A percentile compares a stretch with the other conserved stretches of the same genome.
Conservation (phyloP, 2,329 filamentous ascomycete species). For the Exophiala xenobiotica region DNA sequence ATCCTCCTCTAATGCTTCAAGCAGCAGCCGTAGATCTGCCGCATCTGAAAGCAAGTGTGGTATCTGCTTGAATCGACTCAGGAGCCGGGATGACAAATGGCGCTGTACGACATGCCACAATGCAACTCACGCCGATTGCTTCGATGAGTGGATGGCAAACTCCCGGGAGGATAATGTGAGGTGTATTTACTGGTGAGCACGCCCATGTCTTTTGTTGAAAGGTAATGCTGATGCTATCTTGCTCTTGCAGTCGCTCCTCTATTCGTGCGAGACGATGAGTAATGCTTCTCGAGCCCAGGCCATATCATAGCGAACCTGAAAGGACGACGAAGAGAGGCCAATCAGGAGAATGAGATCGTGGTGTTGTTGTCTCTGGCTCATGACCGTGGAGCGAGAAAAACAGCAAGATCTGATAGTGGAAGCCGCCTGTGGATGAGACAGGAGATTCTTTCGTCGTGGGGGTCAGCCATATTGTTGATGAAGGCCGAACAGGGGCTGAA, state of each 20-base stretch:
- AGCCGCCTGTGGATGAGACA: too few species aligned
- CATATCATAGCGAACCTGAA: too few species aligned
- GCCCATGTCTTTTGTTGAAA: not conserved
- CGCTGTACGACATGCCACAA: slow-evolving; percentile 7
- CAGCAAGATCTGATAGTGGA: too few species aligned
- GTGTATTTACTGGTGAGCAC: slow-evolving; percentile 7
- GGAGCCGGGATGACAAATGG: not conserved
- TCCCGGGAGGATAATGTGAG: slow-evolving; percentile 3
- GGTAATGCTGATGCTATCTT: not conserved
- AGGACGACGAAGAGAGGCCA: too few species aligned
- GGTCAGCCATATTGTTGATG: too few species aligned
- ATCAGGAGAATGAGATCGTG: too few species aligned
- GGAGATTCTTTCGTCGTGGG: too few species aligned
- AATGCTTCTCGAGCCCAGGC: too few species aligned
- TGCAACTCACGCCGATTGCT: slow-evolving; percentile 4
- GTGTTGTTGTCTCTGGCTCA: too few species aligned
- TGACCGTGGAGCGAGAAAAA: too few species aligned
- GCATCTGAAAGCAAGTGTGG: slow-evolving; percentile 1
- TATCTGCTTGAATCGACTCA: slow-evolving; percentile 1
- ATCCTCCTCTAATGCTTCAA: not conserved
- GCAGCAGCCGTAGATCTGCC: not conserved
- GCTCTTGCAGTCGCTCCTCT: not conserved
- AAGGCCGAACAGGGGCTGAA: too few species aligned
- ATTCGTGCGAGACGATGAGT: not conserved
- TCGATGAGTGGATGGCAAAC: slow-evolving; percentile 5